A percentile compares a stretch with the other conserved stretches of the same genome.
These are phyloP conservation scores for Globisporangium abappressorium DNA, from an alignment of 352 stramenopile species.

Conservation along the genomic window DNA sequence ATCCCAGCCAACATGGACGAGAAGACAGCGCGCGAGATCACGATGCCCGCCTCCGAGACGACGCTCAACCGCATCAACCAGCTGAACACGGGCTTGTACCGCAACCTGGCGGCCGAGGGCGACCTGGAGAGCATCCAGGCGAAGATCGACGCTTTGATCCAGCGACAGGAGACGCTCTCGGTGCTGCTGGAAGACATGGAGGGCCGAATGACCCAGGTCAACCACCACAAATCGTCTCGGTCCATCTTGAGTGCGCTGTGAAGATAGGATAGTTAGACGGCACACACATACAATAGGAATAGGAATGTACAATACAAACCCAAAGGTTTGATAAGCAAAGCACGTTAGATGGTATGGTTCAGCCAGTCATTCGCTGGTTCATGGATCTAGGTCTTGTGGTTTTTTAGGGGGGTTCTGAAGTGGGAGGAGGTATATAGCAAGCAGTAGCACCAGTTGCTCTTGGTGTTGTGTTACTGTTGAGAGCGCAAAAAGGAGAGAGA, in stretches of 20 bases:
- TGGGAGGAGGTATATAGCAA: not conserved
- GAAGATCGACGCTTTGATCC: conserved; percentile 54
- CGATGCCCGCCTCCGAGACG: conserved; percentile 37
- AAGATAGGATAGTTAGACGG: not conserved
- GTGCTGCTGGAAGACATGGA: conserved; percentile 46
- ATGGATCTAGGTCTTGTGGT: not conserved
- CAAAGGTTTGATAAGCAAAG: not conserved
- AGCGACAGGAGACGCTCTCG: conserved; percentile 51
- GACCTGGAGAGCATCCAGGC: conserved; percentile 77
- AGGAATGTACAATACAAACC: not conserved
- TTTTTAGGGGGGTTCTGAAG: not conserved
- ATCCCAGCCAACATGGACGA: conserved; percentile 40
- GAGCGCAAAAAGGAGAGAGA: not conserved
- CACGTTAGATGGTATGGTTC: not conserved
- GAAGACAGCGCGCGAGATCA: conserved; percentile 48
- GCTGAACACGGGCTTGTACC: conserved; percentile 87
- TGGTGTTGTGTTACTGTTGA: conserved; percentile 7
- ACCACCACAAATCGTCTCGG: conserved; percentile 8
- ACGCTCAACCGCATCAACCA: conserved; percentile 73
- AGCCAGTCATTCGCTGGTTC: not conserved
- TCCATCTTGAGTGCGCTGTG: conserved; percentile 6
- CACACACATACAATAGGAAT: conserved; percentile 4
- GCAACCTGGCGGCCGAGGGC: conserved; percentile 55
- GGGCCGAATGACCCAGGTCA: conserved; percentile 20
- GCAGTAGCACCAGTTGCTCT: not conserved